Percentiles rank a stretch among this genome's conserved stretches.
Evolutionary conservation across 2,329 filamentous ascomycete genomes (phyloP).

Genomic region (Coniochaeta ligniaria): DNA sequence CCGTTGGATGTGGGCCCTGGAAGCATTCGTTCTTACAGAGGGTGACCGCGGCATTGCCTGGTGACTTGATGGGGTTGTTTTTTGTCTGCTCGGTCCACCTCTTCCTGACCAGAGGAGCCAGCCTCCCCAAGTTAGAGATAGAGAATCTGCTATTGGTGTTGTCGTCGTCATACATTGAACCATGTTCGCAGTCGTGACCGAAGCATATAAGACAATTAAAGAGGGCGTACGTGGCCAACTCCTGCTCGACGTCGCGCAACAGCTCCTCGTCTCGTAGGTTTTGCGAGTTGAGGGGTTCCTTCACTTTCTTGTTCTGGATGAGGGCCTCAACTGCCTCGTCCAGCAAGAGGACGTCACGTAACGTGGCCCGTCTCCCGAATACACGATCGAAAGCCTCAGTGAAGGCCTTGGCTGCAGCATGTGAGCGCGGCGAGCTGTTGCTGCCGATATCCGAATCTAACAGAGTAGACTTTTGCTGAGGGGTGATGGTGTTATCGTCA

Average conservation of each 20-base stretch:
- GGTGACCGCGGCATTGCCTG: constrained; percentile 12
- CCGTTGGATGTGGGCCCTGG: constrained; percentile 13
- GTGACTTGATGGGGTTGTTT: constrained; percentile 5
- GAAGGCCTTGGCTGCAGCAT: constrained; percentile 39
- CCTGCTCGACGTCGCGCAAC: constrained; percentile 32
- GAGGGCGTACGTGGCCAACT: constrained; percentile 46
- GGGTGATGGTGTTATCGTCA: constrained; percentile 40
- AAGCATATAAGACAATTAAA: constrained; percentile 53
- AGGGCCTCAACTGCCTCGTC: constrained; percentile 47
- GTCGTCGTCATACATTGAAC: constrained; percentile 40
- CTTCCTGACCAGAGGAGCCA: constrained; percentile 19
- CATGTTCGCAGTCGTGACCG: constrained; percentile 54
- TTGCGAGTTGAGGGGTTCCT: constrained; percentile 25
- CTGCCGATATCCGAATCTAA: constrained; percentile 39
- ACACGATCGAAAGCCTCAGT: constrained; percentile 50
- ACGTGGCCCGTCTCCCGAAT: constrained; percentile 39
- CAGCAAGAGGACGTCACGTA: constrained; percentile 44
- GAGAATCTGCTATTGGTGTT: constrained; percentile 48
- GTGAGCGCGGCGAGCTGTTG: constrained; percentile 32
- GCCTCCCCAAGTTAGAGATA: constrained; percentile 32
- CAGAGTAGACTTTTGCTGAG: constrained; percentile 46
- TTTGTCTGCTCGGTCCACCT: constrained; percentile 22
- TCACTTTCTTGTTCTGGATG: constrained; percentile 45
- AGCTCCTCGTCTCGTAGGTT: constrained; percentile 28
- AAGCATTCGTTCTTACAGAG: constrained; percentile 38